phyloP scores from a whole-genome alignment of 2,329 filamentous ascomycete genomes.

The Xylariales sp. region DNA sequence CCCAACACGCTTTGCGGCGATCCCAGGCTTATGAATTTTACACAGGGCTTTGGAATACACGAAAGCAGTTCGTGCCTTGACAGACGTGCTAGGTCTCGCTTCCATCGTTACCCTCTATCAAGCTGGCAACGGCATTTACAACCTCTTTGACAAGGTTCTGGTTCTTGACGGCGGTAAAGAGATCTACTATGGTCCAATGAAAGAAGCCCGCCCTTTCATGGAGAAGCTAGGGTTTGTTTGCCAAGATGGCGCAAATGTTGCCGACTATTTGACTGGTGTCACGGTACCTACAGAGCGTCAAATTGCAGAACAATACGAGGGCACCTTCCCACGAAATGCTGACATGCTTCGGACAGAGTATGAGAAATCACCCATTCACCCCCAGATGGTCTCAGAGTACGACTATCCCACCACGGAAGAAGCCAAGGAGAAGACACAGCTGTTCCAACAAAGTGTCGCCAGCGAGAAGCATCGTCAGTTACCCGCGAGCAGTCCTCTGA shows the following conservation, averaged over 20 bases:
- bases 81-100: slow-evolving; percentile 29
- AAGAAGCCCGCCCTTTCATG: slow-evolving; percentile 59
- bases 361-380: slow-evolving; percentile 34
- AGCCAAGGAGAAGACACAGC: slow-evolving; percentile 3
- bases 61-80: slow-evolving; percentile 34
- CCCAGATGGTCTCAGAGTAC: slow-evolving; percentile 2
- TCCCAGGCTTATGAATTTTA: neutral
- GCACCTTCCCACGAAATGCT: slow-evolving; percentile 40
- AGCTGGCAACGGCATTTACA: slow-evolving; percentile 64
- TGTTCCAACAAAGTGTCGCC: slow-evolving; percentile 5
- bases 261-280: slow-evolving; percentile 62
- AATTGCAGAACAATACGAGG: slow-evolving; percentile 40
- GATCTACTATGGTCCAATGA: slow-evolving; percentile 58
- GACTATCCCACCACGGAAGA: slow-evolving; percentile 3
- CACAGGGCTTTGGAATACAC: slow-evolving; percentile 50
- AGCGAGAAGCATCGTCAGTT: slow-evolving; percentile 33
- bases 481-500: slow-evolving; percentile 40
- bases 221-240: slow-evolving; percentile 60
- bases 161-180: slow-evolving; percentile 63
- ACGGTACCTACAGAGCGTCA: slow-evolving; percentile 64
- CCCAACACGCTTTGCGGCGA: slow-evolving; percentile 15
- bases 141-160: slow-evolving; percentile 66
- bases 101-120: slow-evolving; percentile 65
- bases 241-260: slow-evolving; percentile 56
- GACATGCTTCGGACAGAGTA: slow-evolving; percentile 43